Base-by-base conservation (phyloP, 2,329 filamentous ascomycete species). In the Exophiala bonariae region DNA sequence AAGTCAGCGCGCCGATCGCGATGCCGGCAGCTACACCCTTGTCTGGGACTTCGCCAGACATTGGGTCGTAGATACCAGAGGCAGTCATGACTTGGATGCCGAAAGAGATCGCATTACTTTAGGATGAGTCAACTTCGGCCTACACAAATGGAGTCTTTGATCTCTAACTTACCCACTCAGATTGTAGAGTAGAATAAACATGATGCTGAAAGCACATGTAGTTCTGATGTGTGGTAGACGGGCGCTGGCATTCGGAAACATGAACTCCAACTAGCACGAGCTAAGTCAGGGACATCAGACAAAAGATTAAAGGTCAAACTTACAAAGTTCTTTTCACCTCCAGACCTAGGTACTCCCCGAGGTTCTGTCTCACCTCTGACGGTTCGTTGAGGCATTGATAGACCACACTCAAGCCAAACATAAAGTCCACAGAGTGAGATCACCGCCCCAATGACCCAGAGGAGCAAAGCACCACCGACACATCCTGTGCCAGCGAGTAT, bases 31-130 rank as follows among this genome's bases (percentile, higher is more conserved):
- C 69, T 2, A 65, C 46, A 10, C 65, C 66, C 9, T 45, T 47
- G 18, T 43, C 40, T n/a, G 40, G 48, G 16, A 41, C 33, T 3
- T 32, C 37, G 22, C 9, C 37, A 10, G 23, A 14, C 3, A 22
- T 18, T n/a, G 50, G 42, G 31, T 49, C 58, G 26, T 62, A 38
- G 7, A 62, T 57, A 2, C 70, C 64, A 2, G 72, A 59, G 5
- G 65, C 65, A 16, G 61, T 51, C 31, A 66, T 41, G 9, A 62
- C 67, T 38, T 72, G 66, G 1, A 66, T 56, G 8, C 69, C 73
- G 53, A 78, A 78, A 40, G 65, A 65, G 20, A 79, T 66, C 11
- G 70, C 70, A 59, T 79, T 63, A 10, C 58, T 55, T 3, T 50
- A 48, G 22, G 14, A 11, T 6, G 23, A 26, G 23, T n/a, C n/a